Conservation (phyloP, 768 basidiomycete species). For the Suillus subalutaceus region DNA sequence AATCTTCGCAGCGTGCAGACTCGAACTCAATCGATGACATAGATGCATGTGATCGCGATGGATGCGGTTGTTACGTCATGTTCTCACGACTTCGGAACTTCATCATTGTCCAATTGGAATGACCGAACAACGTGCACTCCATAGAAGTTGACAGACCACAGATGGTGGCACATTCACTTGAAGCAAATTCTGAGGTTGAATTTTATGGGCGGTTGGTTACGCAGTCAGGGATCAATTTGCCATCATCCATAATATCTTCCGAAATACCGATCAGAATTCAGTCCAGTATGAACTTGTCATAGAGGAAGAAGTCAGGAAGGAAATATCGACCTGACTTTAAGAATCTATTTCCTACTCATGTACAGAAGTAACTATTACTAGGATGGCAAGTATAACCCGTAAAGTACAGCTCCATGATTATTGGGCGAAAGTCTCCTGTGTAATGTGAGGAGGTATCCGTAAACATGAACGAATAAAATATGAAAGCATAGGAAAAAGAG, state of each 20-base stretch:
- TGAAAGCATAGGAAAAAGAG: constrained; percentile 23
- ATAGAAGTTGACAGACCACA: not conserved
- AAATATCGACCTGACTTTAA: not conserved
- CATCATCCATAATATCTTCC: not conserved
- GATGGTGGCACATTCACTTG: not conserved
- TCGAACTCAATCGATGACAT: constrained; percentile 2
- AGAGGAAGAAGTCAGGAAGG: not conserved
- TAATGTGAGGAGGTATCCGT: constrained; percentile 5
- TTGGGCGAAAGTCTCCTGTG: constrained; percentile 16
- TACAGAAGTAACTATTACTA: constrained; percentile 8
- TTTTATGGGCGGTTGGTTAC: not conserved
- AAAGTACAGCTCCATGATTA: constrained; percentile 16
- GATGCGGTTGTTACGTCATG: constrained; percentile 6
- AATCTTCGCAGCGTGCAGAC: not conserved
- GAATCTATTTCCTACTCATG: constrained; percentile 2
- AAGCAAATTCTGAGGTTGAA: not conserved
- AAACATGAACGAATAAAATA: constrained; percentile 35
- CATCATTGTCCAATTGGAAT: not conserved
- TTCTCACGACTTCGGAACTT: constrained; percentile 3
- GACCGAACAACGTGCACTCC: not conserved
- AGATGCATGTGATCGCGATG: constrained; percentile 4
- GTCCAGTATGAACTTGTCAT: not conserved
- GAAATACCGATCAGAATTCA: not conserved
- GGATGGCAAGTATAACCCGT: constrained; percentile 6
- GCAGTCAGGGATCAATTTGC: not conserved